Evolutionary conservation across 441 rosid species (phyloP).

Genomic region (Flueggea neowawraea): DNA sequence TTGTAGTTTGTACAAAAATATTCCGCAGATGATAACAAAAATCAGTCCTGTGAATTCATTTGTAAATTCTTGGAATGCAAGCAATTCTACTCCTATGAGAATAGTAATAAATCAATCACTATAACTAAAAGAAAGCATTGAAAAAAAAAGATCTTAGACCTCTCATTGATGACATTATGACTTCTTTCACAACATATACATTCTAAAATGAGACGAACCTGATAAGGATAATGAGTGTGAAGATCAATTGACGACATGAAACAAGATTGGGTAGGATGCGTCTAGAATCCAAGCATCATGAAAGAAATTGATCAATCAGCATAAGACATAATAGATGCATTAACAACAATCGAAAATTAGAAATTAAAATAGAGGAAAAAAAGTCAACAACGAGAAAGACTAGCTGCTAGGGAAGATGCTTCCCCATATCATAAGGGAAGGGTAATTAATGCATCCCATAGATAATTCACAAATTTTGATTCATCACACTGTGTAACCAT

Average conservation of each 20-base stretch:
- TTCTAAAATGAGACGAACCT: conserved; percentile 41
- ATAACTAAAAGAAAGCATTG: too few species aligned
- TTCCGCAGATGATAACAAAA: not conserved
- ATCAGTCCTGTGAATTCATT: not conserved
- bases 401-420: too few species aligned
- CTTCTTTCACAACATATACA: not conserved
- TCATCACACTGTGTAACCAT: not conserved
- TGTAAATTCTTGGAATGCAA: not conserved
- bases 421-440: too few species aligned
- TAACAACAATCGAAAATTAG: too few species aligned
- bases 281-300: conserved; percentile 47
- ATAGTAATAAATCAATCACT: too few species aligned
- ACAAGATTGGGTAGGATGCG: conserved; percentile 98
- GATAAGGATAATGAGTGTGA: conserved; percentile 97
- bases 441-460: too few species aligned
- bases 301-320: not conserved
- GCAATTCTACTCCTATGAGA: too few species aligned
- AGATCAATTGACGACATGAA: conserved; percentile 98
- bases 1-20: not conserved
- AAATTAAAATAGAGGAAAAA: too few species aligned
- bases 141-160: too few species aligned
- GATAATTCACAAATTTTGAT: too few species aligned
- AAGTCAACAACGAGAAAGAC: too few species aligned
- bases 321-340: too few species aligned
- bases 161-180: not conserved